Conservation (phyloP, 2,329 filamentous ascomycete species). For the Diaporthe amygdali region DNA sequence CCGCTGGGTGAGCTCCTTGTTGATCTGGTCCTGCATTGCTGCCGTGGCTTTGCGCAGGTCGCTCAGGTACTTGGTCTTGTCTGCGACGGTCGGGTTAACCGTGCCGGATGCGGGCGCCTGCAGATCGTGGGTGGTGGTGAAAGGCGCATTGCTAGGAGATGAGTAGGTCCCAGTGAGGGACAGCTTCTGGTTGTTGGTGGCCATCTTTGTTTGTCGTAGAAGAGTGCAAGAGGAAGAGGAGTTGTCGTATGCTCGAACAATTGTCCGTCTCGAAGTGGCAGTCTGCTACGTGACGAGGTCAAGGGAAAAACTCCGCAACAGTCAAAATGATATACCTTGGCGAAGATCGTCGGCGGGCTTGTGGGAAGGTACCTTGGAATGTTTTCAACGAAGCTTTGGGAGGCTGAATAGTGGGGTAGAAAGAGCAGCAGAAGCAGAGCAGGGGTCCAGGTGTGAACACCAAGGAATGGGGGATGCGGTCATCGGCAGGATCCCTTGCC, state of each 20-base stretch:
- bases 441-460: slow-evolving; percentile 4
- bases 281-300: not conserved
- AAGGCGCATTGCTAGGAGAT: slow-evolving; percentile 55
- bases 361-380: not conserved
- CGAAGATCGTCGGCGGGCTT: not conserved
- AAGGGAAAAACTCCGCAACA: not conserved
- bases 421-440: not conserved
- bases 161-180: slow-evolving; percentile 58
- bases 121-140: slow-evolving; percentile 46
- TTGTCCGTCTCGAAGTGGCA: not conserved
- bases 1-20: slow-evolving; percentile 71
- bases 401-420: slow-evolving; percentile 15
- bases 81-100: slow-evolving; percentile 35
- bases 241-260: not conserved
- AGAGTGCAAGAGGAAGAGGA: slow-evolving; percentile 20
- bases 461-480: slow-evolving; percentile 17
- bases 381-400: not conserved
- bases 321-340: not conserved
- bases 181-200: slow-evolving; percentile 20
- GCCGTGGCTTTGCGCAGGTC: slow-evolving; percentile 62
- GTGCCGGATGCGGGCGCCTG: slow-evolving; percentile 39
- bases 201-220: slow-evolving; percentile 24
- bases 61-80: slow-evolving; percentile 65
- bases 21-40: slow-evolving; percentile 69
- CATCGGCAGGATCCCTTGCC: slow-evolving; percentile 12